Conservation (phyloP, 1,284 basidiomycete genomes). For the Ustilago curta region DNA sequence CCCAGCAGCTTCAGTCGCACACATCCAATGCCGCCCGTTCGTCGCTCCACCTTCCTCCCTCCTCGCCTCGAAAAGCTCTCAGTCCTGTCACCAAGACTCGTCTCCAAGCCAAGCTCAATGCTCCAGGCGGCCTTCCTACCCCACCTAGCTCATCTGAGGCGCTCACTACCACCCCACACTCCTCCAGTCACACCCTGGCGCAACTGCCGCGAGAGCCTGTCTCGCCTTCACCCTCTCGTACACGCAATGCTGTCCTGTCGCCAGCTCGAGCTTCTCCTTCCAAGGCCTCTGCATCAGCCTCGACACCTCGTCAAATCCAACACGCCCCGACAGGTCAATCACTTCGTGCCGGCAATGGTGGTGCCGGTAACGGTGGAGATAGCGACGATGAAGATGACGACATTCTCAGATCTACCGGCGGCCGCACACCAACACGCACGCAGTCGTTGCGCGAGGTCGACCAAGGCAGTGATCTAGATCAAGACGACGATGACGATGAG, state of each 20-base stretch:
- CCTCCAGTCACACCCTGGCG: constrained; percentile 18
- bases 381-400: too few relatives aligned
- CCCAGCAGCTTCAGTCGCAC: constrained; percentile 22
- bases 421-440: constrained; percentile 14
- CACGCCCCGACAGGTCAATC: constrained; percentile 9
- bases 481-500: constrained; percentile 6
- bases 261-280: constrained; percentile 23
- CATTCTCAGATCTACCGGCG: constrained; percentile 5
- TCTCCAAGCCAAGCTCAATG: constrained; percentile 22
- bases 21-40: constrained; percentile 12
- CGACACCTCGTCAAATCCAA: constrained; percentile 19
- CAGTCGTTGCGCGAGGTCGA: constrained; percentile 12
- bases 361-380: constrained; percentile 15
- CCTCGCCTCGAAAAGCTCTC: constrained; percentile 10
- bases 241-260: constrained; percentile 17
- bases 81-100: constrained; percentile 7
- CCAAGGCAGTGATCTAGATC: constrained; percentile 6
- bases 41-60: constrained; percentile 4
- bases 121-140: constrained; percentile 42
- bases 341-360: constrained; percentile 3
- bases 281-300: constrained; percentile 4
- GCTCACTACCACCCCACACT: constrained; percentile 29
- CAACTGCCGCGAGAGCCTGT: constrained; percentile 31
- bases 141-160: constrained; percentile 43
- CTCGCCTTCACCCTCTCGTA: constrained; percentile 45